Evolutionary conservation across 192 early-diverging fungal species (phyloP), one percentile per base, ranked within the genome.

Genomic region (Coemansia sp.): DNA sequence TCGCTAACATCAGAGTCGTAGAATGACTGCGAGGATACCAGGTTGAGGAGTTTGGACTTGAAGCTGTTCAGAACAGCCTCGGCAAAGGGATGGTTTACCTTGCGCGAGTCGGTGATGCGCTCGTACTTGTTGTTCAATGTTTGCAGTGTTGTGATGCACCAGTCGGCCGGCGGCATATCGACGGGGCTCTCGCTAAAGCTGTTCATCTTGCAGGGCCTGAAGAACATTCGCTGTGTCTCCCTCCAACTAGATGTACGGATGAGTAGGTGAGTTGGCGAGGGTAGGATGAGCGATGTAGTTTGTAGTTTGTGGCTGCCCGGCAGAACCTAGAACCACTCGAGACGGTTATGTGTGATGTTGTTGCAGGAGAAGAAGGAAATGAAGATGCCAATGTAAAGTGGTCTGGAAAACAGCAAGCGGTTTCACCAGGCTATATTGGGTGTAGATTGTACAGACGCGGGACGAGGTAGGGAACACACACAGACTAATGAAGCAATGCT

Each of bases 51-150:
- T 66, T 82, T 82, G 61, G 71, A 70, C 75, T 82, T 82, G 71
- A 82, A 82, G 79, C 71, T 82, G 75, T 82, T 82, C 22, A 82
- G 68, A 15, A 82, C 75, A 19, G 79, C 79, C 59, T 82, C 79
- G 45, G 79, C 79, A 69, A 74, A 74, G 19, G 74, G 68, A 40
- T 74, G 79, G 63, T 82, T 76, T 58, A 76, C 75, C 65, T 82
- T 82, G 70, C 79, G 74, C 56, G 61, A 73, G 49, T 76, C 72
- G 34, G 79, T 54, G 49, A 82, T 74, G 29, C 76, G 79, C 71
- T 82, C 79, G 55, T 82, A 82, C 79, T 82, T 82, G 67, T 70
- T 69, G 20, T 67, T 70, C 58, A 82, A 53, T 19, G 74, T 68
- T 14, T 68, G 71, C 57, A 82, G 65, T 14, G 79, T 82, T 10